Conservation (phyloP, 495 filamentous ascomycete species). For the Lichina pygmaea region DNA sequence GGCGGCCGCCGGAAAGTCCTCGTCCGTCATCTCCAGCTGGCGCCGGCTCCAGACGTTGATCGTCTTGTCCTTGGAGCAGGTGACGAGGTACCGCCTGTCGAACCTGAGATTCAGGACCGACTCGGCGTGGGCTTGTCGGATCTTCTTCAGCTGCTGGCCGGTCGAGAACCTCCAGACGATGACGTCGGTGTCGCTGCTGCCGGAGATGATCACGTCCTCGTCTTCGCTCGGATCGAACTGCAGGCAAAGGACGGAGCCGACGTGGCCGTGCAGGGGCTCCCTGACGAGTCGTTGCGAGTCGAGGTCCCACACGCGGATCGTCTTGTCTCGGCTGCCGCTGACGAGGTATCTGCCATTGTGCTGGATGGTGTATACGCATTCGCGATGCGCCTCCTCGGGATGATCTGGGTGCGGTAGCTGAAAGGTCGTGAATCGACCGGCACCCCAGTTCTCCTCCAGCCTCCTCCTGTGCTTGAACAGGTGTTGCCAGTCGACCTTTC, state of each 20-base stretch:
- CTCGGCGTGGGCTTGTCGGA: conserved; percentile 54
- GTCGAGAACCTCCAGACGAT: conserved; percentile 89
- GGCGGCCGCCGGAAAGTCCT: conserved; percentile 29
- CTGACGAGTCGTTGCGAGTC: conserved; percentile 49
- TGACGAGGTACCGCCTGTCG: conserved; percentile 71
- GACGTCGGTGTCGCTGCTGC: conserved; percentile 71
- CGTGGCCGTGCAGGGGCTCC: conserved; percentile 46
- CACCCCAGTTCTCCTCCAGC: conserved; percentile 78
- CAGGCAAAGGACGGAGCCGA: conserved; percentile 72
- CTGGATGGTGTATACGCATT: conserved; percentile 91
- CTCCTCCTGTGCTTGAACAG: conserved; percentile 68
- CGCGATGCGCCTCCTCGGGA: conserved; percentile 57
- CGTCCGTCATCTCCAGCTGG: conserved; percentile 34
- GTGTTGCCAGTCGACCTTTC: conserved; percentile 53
- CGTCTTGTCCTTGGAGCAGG: conserved; percentile 86
- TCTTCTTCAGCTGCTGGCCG: conserved; percentile 45
- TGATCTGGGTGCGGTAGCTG: conserved; percentile 66
- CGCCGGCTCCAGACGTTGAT: conserved; percentile 86
- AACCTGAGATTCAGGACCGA: conserved; percentile 91
- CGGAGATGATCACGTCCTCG: conserved; percentile 79
- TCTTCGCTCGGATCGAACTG: conserved; percentile 85
- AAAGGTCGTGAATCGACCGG: conserved; percentile 58
- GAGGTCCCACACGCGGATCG: conserved; percentile 75
- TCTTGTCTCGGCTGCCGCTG: conserved; percentile 73
- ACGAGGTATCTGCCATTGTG: conserved; percentile 67